Conservation (phyloP, 495 filamentous ascomycete genomes). For the Clohesyomyces aquaticus region DNA sequence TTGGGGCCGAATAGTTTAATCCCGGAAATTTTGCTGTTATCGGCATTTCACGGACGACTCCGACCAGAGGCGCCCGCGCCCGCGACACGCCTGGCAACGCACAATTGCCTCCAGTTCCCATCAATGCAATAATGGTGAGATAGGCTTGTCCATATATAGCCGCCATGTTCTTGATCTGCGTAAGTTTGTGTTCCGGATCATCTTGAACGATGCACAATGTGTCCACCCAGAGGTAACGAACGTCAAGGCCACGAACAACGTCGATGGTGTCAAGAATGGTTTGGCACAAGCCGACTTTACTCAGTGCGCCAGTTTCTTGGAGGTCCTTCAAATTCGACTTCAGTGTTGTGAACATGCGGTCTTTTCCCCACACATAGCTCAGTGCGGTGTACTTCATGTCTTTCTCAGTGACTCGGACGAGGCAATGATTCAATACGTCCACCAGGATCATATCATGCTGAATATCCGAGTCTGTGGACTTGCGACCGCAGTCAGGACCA, state of each 20-base stretch:
- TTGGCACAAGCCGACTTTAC: neutral
- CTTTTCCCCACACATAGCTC: neutral
- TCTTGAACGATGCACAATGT: neutral
- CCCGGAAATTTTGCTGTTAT: too few relatives aligned
- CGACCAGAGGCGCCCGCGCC: too few relatives aligned
- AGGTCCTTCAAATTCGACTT: neutral
- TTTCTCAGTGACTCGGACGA: too few relatives aligned
- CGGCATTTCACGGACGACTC: too few relatives aligned
- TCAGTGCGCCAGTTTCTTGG: neutral
- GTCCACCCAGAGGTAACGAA: neutral
- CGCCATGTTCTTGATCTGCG: neutral
- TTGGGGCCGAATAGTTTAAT: too few relatives aligned
- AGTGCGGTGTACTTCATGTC: too few relatives aligned
- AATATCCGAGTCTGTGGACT: too few relatives aligned
- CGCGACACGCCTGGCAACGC: too few relatives aligned
- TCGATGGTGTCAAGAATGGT: neutral
- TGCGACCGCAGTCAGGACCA: too few relatives aligned
- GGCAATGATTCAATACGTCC: too few relatives aligned
- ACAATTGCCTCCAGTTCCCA: too few relatives aligned
- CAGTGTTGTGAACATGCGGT: neutral
- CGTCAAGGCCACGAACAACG: neutral
- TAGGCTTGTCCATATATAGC: conserved; percentile 6
- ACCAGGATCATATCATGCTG: too few relatives aligned
- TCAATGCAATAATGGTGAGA: neutral
- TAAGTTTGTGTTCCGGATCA: neutral